Conservation (phyloP, 768 basidiomycete species). For the Boletellus ananiceps region DNA sequence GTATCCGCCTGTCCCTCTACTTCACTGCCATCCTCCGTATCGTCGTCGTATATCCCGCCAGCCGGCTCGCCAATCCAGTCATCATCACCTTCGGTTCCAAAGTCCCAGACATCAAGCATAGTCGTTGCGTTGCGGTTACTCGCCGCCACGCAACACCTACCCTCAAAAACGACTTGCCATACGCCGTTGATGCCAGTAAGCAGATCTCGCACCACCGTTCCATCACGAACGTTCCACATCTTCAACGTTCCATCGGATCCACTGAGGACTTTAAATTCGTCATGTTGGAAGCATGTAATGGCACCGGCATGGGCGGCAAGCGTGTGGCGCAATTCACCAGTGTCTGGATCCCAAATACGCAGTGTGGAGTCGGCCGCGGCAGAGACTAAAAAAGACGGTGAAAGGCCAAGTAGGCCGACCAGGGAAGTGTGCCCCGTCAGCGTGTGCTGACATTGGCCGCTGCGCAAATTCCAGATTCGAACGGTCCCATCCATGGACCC, state of each 20-base stretch:
- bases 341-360: constrained; percentile 89
- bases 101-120: constrained; percentile 88
- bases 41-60: constrained; percentile 69
- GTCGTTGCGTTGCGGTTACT: constrained; percentile 76
- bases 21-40: constrained; percentile 43
- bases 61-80: constrained; percentile 81
- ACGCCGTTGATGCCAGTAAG: constrained; percentile 90
- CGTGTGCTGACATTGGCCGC: constrained; percentile 73
- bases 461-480: constrained; percentile 87
- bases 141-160: constrained; percentile 91
- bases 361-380: constrained; percentile 96
- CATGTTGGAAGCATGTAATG: constrained; percentile 99
- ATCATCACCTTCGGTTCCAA: constrained; percentile 68
- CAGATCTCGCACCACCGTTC: constrained; percentile 80
- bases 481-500: constrained; percentile 99
- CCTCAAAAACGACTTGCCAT: constrained; percentile 97
- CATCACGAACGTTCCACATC: constrained; percentile 95
- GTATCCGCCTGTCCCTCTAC: constrained; percentile 53
- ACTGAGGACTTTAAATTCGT: constrained; percentile 94
- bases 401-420: constrained; percentile 88
- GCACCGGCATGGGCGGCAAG: constrained; percentile 91
- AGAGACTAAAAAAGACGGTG: constrained; percentile 86
- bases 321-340: constrained; percentile 73
- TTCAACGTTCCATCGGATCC: constrained; percentile 95
- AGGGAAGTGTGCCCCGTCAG: constrained; percentile 91